Conservation (phyloP, 2,329 filamentous ascomycete species). For the Whalleya microplaca region DNA sequence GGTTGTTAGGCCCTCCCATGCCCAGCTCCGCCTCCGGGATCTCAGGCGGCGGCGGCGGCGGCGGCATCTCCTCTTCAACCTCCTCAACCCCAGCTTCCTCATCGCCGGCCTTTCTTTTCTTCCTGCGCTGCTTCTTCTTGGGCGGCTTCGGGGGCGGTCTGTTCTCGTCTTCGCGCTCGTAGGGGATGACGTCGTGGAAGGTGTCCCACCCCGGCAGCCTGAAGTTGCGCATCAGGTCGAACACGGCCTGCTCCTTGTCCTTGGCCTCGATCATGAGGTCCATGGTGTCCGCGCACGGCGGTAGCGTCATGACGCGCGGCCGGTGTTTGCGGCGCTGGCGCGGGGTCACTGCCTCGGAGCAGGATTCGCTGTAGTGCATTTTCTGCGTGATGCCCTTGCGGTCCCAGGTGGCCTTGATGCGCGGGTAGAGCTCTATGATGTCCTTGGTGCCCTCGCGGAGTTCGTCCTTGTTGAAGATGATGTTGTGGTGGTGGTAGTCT, state of each 20-base stretch:
- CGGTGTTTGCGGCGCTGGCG: conserved; percentile 84
- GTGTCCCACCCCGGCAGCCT: conserved; percentile 78
- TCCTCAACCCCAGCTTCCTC: conserved; percentile 42
- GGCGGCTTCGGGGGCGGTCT: conserved; percentile 53
- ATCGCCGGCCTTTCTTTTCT: conserved; percentile 41
- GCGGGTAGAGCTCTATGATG: conserved; percentile 72
- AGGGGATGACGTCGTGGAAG: conserved; percentile 77
- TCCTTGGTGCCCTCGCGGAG: conserved; percentile 84
- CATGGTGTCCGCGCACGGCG: conserved; percentile 81
- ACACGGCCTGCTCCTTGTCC: conserved; percentile 95
- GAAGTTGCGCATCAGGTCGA: conserved; percentile 89
- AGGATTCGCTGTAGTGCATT: conserved; percentile 94
- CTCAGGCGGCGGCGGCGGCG: conserved; percentile 42
- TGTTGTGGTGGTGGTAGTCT: conserved; percentile 96
- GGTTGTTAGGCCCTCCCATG: conserved; percentile 81
- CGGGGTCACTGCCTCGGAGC: conserved; percentile 73
- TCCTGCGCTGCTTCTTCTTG: conserved; percentile 49
- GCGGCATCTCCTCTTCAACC: conserved; percentile 45
- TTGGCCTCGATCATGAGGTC: conserved; percentile 99
- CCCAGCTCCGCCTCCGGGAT: conserved; percentile 72
- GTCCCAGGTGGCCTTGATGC: conserved; percentile 83
- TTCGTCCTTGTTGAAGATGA: conserved; percentile 74
- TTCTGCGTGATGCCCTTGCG: conserved; percentile 87
- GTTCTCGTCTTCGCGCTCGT: conserved; percentile 77
- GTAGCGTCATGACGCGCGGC: conserved; percentile 75